Percentiles rank a stretch among this genome's conserved stretches.
Conservation (phyloP, 176 grass and related monocot genomes). For the Oryza punctata region DNA sequence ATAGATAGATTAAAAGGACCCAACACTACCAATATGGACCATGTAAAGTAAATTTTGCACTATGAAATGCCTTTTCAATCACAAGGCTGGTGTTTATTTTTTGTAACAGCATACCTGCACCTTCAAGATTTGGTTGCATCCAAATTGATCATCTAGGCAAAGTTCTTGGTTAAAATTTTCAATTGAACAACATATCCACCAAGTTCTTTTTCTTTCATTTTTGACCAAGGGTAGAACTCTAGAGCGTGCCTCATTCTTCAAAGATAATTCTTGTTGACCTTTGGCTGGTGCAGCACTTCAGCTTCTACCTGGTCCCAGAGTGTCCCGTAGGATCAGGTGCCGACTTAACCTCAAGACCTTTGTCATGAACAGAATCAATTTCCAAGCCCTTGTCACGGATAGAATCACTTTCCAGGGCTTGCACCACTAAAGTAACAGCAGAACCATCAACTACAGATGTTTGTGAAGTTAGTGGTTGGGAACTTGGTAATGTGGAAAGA, state of each 20-base stretch:
- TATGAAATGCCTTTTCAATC: conserved; percentile 16
- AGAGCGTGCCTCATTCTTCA: conserved; percentile 27
- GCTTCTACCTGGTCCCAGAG: conserved; percentile 16
- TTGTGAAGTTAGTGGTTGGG: conserved; percentile 34
- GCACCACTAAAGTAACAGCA: conserved; percentile 36
- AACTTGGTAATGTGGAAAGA: conserved; percentile 31
- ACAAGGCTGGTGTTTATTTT: conserved; percentile 5
- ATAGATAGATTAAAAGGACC: background rate
- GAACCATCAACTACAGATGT: conserved; percentile 46
- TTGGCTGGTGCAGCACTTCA: conserved; percentile 8
- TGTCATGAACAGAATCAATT: conserved; percentile 39
- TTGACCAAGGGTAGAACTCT: conserved; percentile 43
- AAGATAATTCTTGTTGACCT: conserved; percentile 19
- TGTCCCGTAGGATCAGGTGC: conserved; percentile 28
- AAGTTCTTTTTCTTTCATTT: conserved; percentile 37
- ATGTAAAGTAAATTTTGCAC: background rate
- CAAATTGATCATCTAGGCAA: conserved; percentile 27
- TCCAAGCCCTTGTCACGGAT: conserved; percentile 43
- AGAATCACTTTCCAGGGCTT: conserved; percentile 43
- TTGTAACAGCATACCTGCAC: conserved; percentile 40
- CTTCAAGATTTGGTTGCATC: conserved; percentile 37
- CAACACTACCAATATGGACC: background rate
- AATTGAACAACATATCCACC: conserved; percentile 32
- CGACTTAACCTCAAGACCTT: conserved; percentile 36
- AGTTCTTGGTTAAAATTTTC: conserved; percentile 40